These are phyloP conservation scores for Magnaporthales sp. DNA, from an alignment of 2,329 filamentous ascomycete species.

Conservation along the genomic window DNA sequence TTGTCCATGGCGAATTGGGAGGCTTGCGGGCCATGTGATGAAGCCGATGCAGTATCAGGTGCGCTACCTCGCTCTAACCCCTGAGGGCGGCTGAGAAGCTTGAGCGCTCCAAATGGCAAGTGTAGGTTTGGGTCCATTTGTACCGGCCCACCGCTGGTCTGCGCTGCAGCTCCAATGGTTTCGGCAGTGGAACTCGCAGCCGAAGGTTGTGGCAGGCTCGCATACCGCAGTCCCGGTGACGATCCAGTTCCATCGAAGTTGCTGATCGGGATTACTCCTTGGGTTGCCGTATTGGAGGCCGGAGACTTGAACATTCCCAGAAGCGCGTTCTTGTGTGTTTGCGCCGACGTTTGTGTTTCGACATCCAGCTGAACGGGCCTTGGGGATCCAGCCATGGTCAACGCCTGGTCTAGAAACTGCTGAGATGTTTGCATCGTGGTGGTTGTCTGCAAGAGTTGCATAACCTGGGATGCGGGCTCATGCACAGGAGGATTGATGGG, in stretches of 20 bases:
- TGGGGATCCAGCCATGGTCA: slow-evolving; percentile 1
- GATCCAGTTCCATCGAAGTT: background rate
- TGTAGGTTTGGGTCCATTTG: slow-evolving; percentile 27
- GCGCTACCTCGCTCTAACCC: slow-evolving; percentile 8
- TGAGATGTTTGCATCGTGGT: background rate
- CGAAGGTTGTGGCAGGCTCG: slow-evolving; percentile 9
- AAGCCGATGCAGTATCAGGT: background rate
- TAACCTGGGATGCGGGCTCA: slow-evolving; percentile 13
- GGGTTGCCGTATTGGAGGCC: background rate
- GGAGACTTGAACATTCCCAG: slow-evolving; percentile 31
- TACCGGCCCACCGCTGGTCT: slow-evolving; percentile 20
- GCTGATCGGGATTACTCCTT: background rate
- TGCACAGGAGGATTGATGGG: slow-evolving; percentile 4
- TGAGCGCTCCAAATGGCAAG: slow-evolving; percentile 28
- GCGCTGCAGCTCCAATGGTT: slow-evolving; percentile 16
- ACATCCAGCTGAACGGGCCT: background rate
- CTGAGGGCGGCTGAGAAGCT: slow-evolving; percentile 27
- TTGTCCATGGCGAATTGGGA: background rate
- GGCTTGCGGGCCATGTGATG: background rate
- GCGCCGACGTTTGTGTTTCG: background rate
- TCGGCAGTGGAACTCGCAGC: slow-evolving; percentile 12
- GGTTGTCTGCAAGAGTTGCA: background rate
- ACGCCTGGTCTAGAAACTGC: slow-evolving; percentile 5
- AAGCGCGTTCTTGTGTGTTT: slow-evolving; percentile 10
- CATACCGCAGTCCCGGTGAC: background rate